Evolutionary conservation across 2,329 filamentous ascomycete genomes (phyloP), one percentile per base, ranked within the genome.

Genomic region (Paecilomyces sp.): DNA sequence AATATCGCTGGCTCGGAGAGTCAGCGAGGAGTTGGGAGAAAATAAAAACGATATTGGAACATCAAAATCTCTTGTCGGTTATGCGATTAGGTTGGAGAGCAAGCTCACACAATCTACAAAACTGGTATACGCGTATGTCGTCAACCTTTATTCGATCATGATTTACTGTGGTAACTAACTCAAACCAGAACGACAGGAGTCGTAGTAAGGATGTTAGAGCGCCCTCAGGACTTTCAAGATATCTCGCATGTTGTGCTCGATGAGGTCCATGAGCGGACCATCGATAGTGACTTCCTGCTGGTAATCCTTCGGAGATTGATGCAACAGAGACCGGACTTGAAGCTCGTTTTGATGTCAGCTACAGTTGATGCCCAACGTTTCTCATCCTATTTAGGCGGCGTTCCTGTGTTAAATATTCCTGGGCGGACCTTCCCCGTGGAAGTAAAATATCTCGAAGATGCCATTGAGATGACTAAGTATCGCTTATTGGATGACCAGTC

Each of bases 141-240:
- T 15, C 13, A 52, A 24, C 50, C 36, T 50, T 65, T 69, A 41
- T 67, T 59, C 24, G 22, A 24, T n/a, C 54, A 18, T 22, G 6
- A 47, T 22, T n/a, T 15, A n/a, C 41, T 22, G n/a, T 18, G n/a
- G 15, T 18, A 18, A 18, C 41, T 47, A n/a, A 47, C 41, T 18
- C 15, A 9, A 18, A 47, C 41, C 60, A 77, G 75, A 25, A 80
- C 85, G 25, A 85, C 86, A 53, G 86, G 94, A 78, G 96, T 99
- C 60, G 91, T 99, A n/a, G 90, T 99, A 81, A 87, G 94, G 30
- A 97, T 99, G 93, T 81, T 99, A 13, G 94, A 99, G 74, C 88
- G 88, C 8, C 90, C 91, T 0, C 89, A 91, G 64, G 89, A 95
- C 59, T 83, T 99, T 52, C 84, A 86, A 60, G 93, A 97, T 64